Evolutionary conservation across 805 yeast genomes (phyloP).

Genomic region (Wilhelminamyces savonicus): DNA sequence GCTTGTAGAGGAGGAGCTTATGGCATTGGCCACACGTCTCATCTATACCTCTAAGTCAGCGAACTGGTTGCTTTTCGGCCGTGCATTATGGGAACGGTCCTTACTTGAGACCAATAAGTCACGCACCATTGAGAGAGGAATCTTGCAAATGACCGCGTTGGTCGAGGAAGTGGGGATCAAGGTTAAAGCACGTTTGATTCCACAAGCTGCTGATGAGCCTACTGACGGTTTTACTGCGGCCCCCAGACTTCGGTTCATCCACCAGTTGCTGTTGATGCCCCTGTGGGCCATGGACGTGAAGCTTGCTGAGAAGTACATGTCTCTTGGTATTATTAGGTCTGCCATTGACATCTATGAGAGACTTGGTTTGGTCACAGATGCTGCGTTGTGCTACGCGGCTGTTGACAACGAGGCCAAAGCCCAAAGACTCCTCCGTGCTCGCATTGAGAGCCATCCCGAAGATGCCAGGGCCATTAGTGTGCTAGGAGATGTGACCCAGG

Average conservation of each 20-base stretch:
- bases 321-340: conserved; percentile 75
- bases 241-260: conserved; percentile 59
- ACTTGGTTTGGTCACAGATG: conserved; percentile 68
- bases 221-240: conserved; percentile 30
- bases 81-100: conserved; percentile 89
- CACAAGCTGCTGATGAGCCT: conserved; percentile 32
- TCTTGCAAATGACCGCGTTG: conserved; percentile 84
- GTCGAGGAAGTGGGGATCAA: conserved; percentile 82
- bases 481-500: conserved; percentile 77
- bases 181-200: conserved; percentile 47
- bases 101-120: conserved; percentile 72
- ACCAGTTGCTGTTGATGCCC: conserved; percentile 71
- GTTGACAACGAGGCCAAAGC: conserved; percentile 71
- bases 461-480: conserved; percentile 83
- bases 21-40: conserved; percentile 69
- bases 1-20: conserved; percentile 75
- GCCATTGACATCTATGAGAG: conserved; percentile 88
- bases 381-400: conserved; percentile 86
- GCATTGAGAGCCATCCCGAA: conserved; percentile 52
- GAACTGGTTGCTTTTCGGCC: conserved; percentile 74
- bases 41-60: conserved; percentile 46
- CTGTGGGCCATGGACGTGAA: conserved; percentile 79
- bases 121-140: conserved; percentile 89
- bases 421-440: conserved; percentile 45
- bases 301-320: conserved; percentile 81